Evolutionary conservation across 73 alveolate species (phyloP), one percentile per base, ranked within the genome.

Genomic region (Symbiodinium natans): DNA sequence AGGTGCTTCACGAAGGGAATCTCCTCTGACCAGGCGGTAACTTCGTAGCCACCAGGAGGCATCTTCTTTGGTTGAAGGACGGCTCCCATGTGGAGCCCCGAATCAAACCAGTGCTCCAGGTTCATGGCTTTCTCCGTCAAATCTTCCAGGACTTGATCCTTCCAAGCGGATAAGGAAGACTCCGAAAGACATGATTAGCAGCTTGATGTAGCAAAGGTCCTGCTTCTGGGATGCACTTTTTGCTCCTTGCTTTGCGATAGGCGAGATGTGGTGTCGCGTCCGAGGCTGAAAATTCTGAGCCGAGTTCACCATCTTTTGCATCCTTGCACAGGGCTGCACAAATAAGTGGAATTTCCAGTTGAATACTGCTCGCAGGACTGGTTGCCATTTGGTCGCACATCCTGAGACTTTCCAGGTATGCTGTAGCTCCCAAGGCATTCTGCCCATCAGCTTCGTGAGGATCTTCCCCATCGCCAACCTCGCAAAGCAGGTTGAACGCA

Each of bases 51-150:
- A 15, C 41, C 83, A 8, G 94, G 94, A 3, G 83, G 83, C 41
- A 74, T 42, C 23, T 77, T 75, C 42, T 86, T 86, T 17, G 84
- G 84, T 43, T 74, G 4, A 0, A 74, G 48, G 43, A 77, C 54
- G 17, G 36, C 59, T 82, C 59, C 59, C 19, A 41, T 15, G 36
- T 38, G 34, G 23, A 41, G 41, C 83, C 94, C 36, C 29, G 83
- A 5, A 11, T 54, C 94, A 75, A 86, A 54, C 94, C 94, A 86
- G 15, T 86, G 94, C 54, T 86, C 94, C 83, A 86, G n/a, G 59
- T 42, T 86, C 83, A 86, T 29, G 10, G 94, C 94, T 31, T 86
- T 86, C 59, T 86, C 94, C n/a, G 83, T 34, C 43, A 34, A 13
- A 56, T 54, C 83, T 63, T 54, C 40, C 27, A 19, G 3, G 29